phyloP scores from a whole-genome alignment of 352 stramenopile genomes.

The Phytopythium kandeliae region DNA sequence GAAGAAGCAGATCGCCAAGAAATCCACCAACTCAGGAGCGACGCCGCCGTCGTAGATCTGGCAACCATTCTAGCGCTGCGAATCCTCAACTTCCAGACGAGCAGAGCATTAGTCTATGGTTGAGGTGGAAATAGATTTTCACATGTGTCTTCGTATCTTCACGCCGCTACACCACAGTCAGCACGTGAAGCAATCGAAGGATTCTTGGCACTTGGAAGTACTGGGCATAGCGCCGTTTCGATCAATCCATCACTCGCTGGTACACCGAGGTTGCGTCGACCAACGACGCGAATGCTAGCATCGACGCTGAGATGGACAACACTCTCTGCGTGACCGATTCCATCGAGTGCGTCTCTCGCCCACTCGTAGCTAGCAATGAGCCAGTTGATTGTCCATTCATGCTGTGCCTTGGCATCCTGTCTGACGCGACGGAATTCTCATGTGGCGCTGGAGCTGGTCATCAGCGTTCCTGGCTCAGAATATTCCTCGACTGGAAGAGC shows the following conservation, averaged over 20 bases:
- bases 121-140: not conserved
- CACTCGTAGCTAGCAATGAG: not conserved
- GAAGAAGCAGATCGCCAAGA: constrained; percentile 28
- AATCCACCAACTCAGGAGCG: not conserved
- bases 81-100: not conserved
- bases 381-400: constrained; percentile 1
- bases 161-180: constrained; percentile 5
- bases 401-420: not conserved
- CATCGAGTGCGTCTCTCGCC: not conserved
- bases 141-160: not conserved
- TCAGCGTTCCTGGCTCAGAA: constrained; percentile 2
- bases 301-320: too few relatives aligned
- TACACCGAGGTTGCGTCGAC: not conserved
- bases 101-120: not conserved
- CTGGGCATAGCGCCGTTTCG: not conserved
- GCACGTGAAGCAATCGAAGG: constrained; percentile 1
- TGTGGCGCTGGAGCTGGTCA: constrained; percentile 4
- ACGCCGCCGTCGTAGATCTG: not conserved
- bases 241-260: constrained; percentile 6
- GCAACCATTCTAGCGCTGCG: not conserved
- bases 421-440: not conserved
- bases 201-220: too few relatives aligned
- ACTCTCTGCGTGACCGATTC: not conserved
- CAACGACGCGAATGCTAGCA: not conserved
- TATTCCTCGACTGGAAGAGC: constrained; percentile 4